A percentile compares a stretch with the other conserved stretches of the same genome.
Conservation (phyloP, 2,329 filamentous ascomycete species). For the Penicillium sp. region DNA sequence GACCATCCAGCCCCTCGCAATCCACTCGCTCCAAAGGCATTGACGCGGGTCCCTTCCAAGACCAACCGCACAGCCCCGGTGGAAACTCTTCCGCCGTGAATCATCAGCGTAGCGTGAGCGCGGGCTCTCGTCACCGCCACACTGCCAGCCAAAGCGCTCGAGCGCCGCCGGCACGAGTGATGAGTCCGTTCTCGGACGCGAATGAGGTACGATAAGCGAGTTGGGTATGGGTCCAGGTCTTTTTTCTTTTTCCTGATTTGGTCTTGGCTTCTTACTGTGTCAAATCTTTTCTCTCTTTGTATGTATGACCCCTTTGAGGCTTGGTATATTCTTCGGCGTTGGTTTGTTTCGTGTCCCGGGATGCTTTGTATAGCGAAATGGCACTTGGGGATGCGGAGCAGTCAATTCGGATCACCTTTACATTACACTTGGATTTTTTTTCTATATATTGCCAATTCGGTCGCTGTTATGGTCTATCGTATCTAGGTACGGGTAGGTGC, state of each 20-base stretch:
- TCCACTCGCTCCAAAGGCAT: constrained; percentile 22
- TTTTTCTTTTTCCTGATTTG: constrained; percentile 6
- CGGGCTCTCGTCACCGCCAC: background rate
- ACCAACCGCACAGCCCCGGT: constrained; percentile 26
- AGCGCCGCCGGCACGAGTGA: constrained; percentile 30
- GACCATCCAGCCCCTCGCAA: constrained; percentile 16
- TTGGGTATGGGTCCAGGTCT: background rate
- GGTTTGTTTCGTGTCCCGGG: constrained; percentile 7
- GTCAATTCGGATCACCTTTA: constrained; percentile 16
- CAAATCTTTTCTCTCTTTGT: constrained; percentile 19
- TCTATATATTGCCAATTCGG: too few relatives aligned
- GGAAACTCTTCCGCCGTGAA: constrained; percentile 16
- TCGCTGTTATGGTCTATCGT: background rate
- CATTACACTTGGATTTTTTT: too few relatives aligned
- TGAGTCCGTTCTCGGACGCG: constrained; percentile 46
- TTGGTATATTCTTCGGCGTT: constrained; percentile 19
- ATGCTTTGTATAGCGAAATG: constrained; percentile 25
- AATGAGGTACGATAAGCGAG: constrained; percentile 41
- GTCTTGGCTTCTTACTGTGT: constrained; percentile 1
- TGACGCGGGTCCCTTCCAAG: constrained; percentile 27
- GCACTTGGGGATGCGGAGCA: constrained; percentile 14
- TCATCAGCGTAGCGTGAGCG: constrained; percentile 16
- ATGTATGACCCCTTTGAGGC: constrained; percentile 21
- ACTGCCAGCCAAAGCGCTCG: constrained; percentile 31
- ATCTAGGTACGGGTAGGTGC: too few relatives aligned